Evolutionary conservation across 2,329 filamentous ascomycete species (phyloP), one percentile per base, ranked within the genome.

Genomic region (Fusarium pseudonygamai): DNA sequence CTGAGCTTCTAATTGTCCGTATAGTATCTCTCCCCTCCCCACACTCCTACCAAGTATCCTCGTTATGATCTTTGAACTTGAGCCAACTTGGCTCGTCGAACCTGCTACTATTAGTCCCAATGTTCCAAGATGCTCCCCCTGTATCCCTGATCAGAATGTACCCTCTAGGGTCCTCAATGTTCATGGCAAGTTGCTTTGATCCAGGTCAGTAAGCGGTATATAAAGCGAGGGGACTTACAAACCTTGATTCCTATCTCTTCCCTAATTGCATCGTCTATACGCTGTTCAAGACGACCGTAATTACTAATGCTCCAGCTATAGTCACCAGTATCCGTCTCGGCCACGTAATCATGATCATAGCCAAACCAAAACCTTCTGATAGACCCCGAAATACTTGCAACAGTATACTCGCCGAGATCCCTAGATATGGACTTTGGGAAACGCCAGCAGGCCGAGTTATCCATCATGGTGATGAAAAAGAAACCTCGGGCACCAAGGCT

Each of bases 381-480:
- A 5, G 28, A 30, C 20, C 10, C 7, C 12, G 16, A 11, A 6
- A 5, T 34, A 16, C 22, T 9, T n/a, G 16, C 7, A 24, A 12
- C 1, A 1, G 7, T 20, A 14, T 24, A 14, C 4, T 32, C 28
- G 22, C 9, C 22, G 16, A 50, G 9, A 9, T 34, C 11, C 6
- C 7, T 20, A 9, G 32, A 26, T 8, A 52, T 0, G 12, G n/a
- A 20, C n/a, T 2, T 36, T 18, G n/a, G 16, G 2, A 52, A 0
- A 3, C 18, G 32, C 32, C 32, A 52, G 7, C 3, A 0, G 1
- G 1, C 0, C 0, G 18, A 36, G 6, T 37, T 22, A 2, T 52
- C 32, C 32, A 52, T 5, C 26, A 28, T 28, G 26, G 5, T 1
- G 3, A 50, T 36, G 2, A 10, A 50, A 18, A 24, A 50, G n/a